Evolutionary conservation across 495 filamentous ascomycete species (phyloP).

Genomic region (Neurospora intermedia): DNA sequence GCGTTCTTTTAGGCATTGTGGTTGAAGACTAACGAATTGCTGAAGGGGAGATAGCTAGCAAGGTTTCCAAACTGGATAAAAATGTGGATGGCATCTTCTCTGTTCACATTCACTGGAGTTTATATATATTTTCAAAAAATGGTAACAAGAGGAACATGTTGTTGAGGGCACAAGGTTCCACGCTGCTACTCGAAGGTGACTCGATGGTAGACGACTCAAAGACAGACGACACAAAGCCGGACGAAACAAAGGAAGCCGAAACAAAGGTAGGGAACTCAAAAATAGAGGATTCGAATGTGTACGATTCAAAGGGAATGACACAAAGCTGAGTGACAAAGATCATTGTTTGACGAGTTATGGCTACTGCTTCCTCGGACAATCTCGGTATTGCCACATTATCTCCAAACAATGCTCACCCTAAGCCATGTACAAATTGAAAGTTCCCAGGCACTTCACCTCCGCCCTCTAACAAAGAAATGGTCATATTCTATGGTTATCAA

Average conservation of each 20-base stretch:
- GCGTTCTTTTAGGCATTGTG: background rate
- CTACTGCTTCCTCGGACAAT: too few species aligned
- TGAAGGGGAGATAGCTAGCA: background rate
- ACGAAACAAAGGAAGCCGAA: background rate
- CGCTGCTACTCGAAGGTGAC: background rate
- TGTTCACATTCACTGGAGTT: background rate
- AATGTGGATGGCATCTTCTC: too few species aligned
- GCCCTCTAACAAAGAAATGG: too few species aligned
- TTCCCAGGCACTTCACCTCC: too few species aligned
- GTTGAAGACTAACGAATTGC: background rate
- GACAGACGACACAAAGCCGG: background rate
- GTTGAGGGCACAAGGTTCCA: background rate
- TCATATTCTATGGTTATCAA: too few species aligned
- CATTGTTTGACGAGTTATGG: too few species aligned
- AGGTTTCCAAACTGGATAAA: background rate
- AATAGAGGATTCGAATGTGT: background rate
- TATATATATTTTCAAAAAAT: background rate
- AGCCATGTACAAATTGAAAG: too few species aligned
- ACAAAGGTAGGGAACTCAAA: background rate
- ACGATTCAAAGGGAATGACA: too few species aligned
- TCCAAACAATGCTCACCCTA: too few species aligned
- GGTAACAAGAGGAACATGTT: background rate
- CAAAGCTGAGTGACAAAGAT: too few species aligned
- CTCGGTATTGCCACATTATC: too few species aligned
- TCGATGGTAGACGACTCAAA: background rate